These are phyloP conservation scores for Lippia alba DNA, from an alignment of 305 asterid species.

Conservation along the genomic window DNA sequence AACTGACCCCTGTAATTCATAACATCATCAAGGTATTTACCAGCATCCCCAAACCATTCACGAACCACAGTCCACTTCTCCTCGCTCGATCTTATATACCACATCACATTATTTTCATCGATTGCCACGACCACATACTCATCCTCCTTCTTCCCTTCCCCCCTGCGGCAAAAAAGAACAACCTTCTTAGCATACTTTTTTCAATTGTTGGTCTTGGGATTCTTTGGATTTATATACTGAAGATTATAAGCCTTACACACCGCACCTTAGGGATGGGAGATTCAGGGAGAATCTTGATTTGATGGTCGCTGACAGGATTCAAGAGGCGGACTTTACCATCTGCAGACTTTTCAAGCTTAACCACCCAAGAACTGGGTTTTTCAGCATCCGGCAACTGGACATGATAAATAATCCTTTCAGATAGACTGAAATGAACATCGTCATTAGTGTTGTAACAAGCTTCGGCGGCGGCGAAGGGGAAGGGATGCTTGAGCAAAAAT, in stretches of 20 bases:
- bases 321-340: constrained; percentile 34
- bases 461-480: constrained; percentile 18
- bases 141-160: background rate
- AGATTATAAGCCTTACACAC: constrained; percentile 37
- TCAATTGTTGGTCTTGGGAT: background rate
- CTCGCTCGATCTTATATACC: constrained; percentile 26
- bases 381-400: constrained; percentile 10
- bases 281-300: constrained; percentile 22
- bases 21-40: constrained; percentile 29
- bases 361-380: constrained; percentile 33
- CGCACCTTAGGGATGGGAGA: constrained; percentile 33
- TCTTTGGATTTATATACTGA: constrained; percentile 25
- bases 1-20: constrained; percentile 22
- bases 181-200: constrained; percentile 28
- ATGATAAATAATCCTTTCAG: constrained; percentile 34
- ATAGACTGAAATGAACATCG: constrained; percentile 29
- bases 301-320: constrained; percentile 32
- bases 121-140: constrained; percentile 35
- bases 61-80: constrained; percentile 29
- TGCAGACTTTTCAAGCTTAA: constrained; percentile 9
- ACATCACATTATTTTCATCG: background rate
- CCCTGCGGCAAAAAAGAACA: background rate
- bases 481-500: constrained; percentile 24
- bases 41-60: no score
- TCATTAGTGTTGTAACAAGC: background rate